Evolutionary conservation across 352 stramenopile species (phyloP).

Genomic region (Albugo laibachii): DNA sequence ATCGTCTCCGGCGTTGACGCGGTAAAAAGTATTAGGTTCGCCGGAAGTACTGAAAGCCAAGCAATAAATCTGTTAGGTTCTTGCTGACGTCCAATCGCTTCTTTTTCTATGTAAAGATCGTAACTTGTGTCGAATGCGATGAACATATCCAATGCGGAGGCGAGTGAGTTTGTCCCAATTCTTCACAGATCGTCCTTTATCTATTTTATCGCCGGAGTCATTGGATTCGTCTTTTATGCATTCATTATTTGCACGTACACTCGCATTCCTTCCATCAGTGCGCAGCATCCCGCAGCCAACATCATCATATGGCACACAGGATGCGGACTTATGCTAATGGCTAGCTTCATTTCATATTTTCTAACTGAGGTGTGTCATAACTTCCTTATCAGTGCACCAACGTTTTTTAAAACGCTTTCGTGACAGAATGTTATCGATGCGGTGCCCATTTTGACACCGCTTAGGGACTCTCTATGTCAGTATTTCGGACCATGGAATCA

Average conservation of each 20-base stretch:
- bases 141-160: not conserved
- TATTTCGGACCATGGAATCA: slow-evolving; percentile 47
- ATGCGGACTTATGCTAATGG: slow-evolving; percentile 32
- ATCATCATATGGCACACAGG: slow-evolving; percentile 65
- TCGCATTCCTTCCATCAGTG: slow-evolving; percentile 49
- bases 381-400: not conserved
- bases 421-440: not conserved
- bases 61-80: slow-evolving; percentile 3
- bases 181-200: slow-evolving; percentile 35
- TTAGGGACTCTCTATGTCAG: slow-evolving; percentile 17
- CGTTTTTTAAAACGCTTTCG: not conserved
- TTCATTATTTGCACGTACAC: slow-evolving; percentile 51
- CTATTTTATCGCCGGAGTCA: slow-evolving; percentile 31
- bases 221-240: slow-evolving; percentile 35
- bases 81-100: not conserved
- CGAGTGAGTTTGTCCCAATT: not conserved
- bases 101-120: slow-evolving; percentile 1
- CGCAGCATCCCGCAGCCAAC: slow-evolving; percentile 50
- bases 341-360: slow-evolving; percentile 35
- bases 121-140: slow-evolving; percentile 1
- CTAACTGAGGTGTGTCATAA: slow-evolving; percentile 15
- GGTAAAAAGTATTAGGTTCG: not conserved
- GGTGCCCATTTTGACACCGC: not conserved
- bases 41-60: not conserved
- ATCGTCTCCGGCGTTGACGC: slow-evolving; percentile 1